These are phyloP conservation scores for Cyclaneusma minus DNA, from an alignment of 2,329 filamentous ascomycete species.

Conservation along the genomic window DNA sequence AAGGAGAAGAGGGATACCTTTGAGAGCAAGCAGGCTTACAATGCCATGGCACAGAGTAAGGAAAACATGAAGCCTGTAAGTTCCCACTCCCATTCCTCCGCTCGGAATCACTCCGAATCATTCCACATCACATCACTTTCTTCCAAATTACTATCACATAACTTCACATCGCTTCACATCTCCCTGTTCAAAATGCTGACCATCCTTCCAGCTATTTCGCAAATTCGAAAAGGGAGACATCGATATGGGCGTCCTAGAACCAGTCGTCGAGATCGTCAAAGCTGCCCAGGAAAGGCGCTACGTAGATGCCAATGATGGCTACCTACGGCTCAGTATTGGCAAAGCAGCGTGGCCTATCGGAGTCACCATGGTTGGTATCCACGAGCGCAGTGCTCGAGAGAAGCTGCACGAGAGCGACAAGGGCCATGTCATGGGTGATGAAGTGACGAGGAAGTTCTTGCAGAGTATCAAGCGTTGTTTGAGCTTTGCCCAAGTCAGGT, in stretches of 20 bases:
- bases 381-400: conserved; percentile 88
- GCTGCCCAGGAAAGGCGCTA: conserved; percentile 83
- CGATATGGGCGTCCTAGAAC: conserved; percentile 62
- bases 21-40: conserved; percentile 67
- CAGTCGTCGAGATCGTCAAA: conserved; percentile 81
- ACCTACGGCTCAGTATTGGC: conserved; percentile 81
- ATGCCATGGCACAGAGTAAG: conserved; percentile 72
- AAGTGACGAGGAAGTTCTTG: conserved; percentile 85
- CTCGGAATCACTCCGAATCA: not conserved
- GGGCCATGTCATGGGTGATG: conserved; percentile 94
- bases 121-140: too few species aligned
- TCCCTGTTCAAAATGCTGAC: conserved; percentile 2
- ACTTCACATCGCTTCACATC: too few species aligned
- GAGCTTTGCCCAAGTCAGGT: conserved; percentile 91
- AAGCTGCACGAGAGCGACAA: conserved; percentile 81
- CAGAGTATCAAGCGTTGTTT: conserved; percentile 96
- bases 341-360: conserved; percentile 98
- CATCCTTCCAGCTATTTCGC: conserved; percentile 50
- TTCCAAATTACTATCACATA: too few species aligned
- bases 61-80: conserved; percentile 68
- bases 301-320: conserved; percentile 92
- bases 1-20: conserved; percentile 49
- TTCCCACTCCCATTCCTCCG: conserved; percentile 4
- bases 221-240: conserved; percentile 73
- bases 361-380: conserved; percentile 99